Evolutionary conservation across 2,329 filamentous ascomycete species (phyloP).

Genomic region (Apiospora arundinis): DNA sequence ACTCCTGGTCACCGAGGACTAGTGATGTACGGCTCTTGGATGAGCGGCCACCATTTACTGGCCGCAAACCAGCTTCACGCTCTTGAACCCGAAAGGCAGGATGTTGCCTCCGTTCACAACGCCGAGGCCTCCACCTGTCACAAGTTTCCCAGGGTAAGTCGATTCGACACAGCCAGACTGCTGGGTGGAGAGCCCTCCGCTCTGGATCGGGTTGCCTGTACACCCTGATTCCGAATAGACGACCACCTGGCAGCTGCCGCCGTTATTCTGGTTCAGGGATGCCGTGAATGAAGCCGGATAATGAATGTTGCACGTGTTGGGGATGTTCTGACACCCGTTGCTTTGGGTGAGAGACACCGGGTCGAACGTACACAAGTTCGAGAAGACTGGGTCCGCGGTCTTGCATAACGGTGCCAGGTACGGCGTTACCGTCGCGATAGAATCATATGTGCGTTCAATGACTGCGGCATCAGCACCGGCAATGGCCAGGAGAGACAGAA

Average conservation of each 20-base stretch:
- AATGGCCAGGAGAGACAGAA: neutral
- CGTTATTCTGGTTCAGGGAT: neutral
- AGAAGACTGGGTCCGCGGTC: neutral
- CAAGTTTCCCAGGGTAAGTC: neutral
- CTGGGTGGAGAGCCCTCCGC: neutral
- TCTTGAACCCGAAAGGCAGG: constrained; percentile 11
- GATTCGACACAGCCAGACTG: neutral
- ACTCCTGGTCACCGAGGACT: neutral
- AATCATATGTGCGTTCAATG: neutral
- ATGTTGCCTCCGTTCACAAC: neutral
- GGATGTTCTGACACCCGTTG: neutral
- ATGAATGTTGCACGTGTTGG: constrained; percentile 9
- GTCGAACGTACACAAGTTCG: neutral
- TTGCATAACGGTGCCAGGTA: constrained; percentile 14
- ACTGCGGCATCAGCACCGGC: neutral
- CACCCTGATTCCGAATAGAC: neutral
- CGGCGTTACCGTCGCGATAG: neutral
- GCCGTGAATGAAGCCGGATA: constrained; percentile 15
- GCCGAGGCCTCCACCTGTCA: neutral
- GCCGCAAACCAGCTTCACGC: neutral
- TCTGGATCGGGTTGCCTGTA: neutral
- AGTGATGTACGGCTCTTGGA: neutral
- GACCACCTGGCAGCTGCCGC: neutral
- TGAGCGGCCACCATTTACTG: neutral
- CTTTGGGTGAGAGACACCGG: neutral